A percentile compares a stretch with the other conserved stretches of the same genome.
phyloP scores from a whole-genome alignment of 2,329 filamentous ascomycete genomes.

The Fusarium duplospermum region DNA sequence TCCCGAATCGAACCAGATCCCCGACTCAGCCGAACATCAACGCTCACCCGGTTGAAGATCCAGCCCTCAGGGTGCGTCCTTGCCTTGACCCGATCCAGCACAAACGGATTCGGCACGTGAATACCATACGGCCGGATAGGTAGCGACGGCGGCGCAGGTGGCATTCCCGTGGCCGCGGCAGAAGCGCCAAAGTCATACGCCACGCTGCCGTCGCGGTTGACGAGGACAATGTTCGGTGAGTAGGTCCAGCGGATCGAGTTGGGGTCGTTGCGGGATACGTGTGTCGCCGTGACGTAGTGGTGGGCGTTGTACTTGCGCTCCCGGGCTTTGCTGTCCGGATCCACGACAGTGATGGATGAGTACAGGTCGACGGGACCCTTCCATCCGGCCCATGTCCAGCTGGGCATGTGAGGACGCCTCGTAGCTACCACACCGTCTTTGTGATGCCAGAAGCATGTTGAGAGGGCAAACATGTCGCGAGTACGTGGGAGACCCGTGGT shows the following conservation, averaged over 20 bases:
- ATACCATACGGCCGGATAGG: constrained; percentile 45
- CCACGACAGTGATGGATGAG: constrained; percentile 49
- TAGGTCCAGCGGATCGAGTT: constrained; percentile 49
- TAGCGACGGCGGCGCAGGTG: constrained; percentile 37
- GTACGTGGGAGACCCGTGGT: constrained; percentile 42
- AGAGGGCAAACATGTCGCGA: constrained; percentile 48
- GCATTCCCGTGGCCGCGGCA: constrained; percentile 12
- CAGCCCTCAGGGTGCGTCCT: constrained; percentile 47
- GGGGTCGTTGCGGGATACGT: constrained; percentile 48
- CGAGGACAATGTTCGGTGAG: constrained; percentile 47
- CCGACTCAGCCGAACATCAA: constrained; percentile 49
- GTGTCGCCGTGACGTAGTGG: constrained; percentile 51
- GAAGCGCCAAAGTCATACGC: constrained; percentile 48
- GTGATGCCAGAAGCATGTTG: constrained; percentile 53
- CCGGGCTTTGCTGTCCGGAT: constrained; percentile 43
- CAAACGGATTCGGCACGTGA: constrained; percentile 49
- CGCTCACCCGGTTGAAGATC: constrained; percentile 51
- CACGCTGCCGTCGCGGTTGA: constrained; percentile 45
- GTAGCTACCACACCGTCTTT: constrained; percentile 40
- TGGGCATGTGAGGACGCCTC: constrained; percentile 48
- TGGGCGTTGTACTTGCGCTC: constrained; percentile 49
- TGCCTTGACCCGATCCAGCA: constrained; percentile 50
- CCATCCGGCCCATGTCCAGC: constrained; percentile 54
- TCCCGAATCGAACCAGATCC: constrained; percentile 45
- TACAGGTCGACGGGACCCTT: constrained; percentile 49